A percentile compares a stretch with the other conserved stretches of the same genome.
phyloP scores from a whole-genome alignment of 352 stramenopile species.

The Phytophthora vignae region DNA sequence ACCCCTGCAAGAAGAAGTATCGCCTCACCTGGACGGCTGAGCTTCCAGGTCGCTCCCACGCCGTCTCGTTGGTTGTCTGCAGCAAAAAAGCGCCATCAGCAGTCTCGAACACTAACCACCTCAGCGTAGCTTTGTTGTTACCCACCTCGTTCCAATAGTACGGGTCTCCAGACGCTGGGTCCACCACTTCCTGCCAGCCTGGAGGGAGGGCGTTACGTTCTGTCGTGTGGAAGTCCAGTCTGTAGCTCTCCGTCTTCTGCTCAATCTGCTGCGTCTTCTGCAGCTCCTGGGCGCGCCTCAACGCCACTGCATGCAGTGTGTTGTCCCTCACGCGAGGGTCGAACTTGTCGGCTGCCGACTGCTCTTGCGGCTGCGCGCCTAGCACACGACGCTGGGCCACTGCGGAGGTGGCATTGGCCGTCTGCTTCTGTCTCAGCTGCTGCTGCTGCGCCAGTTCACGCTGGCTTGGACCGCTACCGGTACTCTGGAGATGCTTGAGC shows the following conservation, averaged over 20 bases:
- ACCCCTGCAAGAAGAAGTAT: neutral
- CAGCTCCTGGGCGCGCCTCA: constrained; percentile 52
- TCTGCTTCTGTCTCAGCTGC: constrained; percentile 58
- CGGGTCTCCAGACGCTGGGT: constrained; percentile 56
- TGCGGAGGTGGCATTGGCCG: constrained; percentile 51
- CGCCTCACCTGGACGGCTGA: constrained; percentile 6
- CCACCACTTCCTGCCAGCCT: constrained; percentile 66
- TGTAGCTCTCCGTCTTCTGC: constrained; percentile 26
- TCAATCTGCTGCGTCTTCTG: constrained; percentile 39
- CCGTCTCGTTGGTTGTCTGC: constrained; percentile 79
- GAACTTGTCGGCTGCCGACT: constrained; percentile 29
- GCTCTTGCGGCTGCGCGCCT: constrained; percentile 24
- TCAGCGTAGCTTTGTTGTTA: neutral
- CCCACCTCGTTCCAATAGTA: constrained; percentile 89
- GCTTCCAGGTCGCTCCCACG: constrained; percentile 64
- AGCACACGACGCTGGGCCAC: constrained; percentile 51
- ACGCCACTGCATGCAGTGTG: constrained; percentile 71
- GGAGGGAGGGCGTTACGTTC: constrained; percentile 37
- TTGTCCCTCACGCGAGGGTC: constrained; percentile 75
- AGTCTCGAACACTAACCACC: neutral
- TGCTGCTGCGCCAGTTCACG: constrained; percentile 71
- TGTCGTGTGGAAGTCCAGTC: constrained; percentile 18
- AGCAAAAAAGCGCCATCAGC: constrained; percentile 17
- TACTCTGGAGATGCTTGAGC: constrained; percentile 66
- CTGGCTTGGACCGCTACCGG: constrained; percentile 72